Evolutionary conservation across 2,329 filamentous ascomycete species (phyloP).

Genomic region (Tolypocladium pustulatum): DNA sequence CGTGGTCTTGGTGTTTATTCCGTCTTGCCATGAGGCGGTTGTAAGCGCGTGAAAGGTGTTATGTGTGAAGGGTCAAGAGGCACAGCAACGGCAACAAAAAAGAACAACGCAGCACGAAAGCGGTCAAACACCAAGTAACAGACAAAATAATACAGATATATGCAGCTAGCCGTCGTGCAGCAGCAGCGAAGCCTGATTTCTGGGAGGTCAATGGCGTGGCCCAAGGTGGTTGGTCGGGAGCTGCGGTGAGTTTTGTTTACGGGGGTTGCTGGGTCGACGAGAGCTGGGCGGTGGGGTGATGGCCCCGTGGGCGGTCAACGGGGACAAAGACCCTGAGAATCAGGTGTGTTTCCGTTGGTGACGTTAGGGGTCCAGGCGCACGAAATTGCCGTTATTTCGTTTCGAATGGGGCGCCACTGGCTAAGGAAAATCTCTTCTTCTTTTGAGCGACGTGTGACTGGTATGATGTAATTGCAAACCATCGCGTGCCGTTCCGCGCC

Average conservation of each 20-base stretch:
- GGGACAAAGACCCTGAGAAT: background rate
- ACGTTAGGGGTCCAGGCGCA: background rate
- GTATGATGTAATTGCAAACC: background rate
- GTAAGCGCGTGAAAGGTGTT: background rate
- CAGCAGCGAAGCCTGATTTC: background rate
- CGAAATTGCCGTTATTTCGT: background rate
- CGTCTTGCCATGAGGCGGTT: constrained; percentile 13
- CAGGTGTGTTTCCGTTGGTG: background rate
- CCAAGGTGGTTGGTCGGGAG: background rate
- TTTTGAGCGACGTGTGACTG: background rate
- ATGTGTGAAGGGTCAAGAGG: background rate
- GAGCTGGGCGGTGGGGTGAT: background rate
- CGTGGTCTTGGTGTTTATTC: constrained; percentile 20
- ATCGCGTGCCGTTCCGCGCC: background rate
- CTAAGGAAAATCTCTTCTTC: background rate
- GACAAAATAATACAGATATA: background rate
- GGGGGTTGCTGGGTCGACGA: constrained; percentile 21
- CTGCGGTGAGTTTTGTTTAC: constrained; percentile 19
- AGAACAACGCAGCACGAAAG: background rate
- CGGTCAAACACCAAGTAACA: background rate
- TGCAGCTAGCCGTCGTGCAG: background rate
- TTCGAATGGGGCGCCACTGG: background rate
- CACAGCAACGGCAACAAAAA: background rate
- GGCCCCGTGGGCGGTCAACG: background rate
- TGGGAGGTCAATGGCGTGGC: background rate